Evolutionary conservation across 2,329 filamentous ascomycete genomes (phyloP).

Genomic region (Calonectria montana): DNA sequence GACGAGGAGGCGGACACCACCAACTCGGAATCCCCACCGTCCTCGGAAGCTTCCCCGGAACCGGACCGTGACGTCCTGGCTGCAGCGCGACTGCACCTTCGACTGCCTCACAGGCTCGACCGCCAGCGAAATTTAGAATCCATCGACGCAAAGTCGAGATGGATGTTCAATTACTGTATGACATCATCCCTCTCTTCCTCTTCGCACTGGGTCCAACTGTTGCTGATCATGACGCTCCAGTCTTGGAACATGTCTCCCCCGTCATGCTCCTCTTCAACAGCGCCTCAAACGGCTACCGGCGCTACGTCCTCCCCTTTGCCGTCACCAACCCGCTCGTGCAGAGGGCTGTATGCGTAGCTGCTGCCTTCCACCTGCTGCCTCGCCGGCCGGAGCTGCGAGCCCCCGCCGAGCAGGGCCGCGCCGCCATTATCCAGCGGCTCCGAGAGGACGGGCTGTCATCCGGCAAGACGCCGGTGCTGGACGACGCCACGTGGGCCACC

Average conservation of each 20-base stretch:
- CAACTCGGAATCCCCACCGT: slow-evolving; percentile 14
- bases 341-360: slow-evolving; percentile 25
- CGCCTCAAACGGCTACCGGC: slow-evolving; percentile 24
- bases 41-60: slow-evolving; percentile 17
- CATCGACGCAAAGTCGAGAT: slow-evolving; percentile 22
- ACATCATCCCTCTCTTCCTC: neutral
- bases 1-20: neutral
- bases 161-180: slow-evolving; percentile 28
- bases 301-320: slow-evolving; percentile 20
- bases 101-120: neutral
- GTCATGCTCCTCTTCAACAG: slow-evolving; percentile 25
- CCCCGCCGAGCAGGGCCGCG: slow-evolving; percentile 26
- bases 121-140: neutral
- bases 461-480: slow-evolving; percentile 1
- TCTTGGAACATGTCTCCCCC: slow-evolving; percentile 22
- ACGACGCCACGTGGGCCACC: slow-evolving; percentile 24
- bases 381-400: slow-evolving; percentile 21
- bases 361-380: slow-evolving; percentile 23
- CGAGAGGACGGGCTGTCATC: slow-evolving; percentile 18
- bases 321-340: slow-evolving; percentile 18
- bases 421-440: slow-evolving; percentile 26
- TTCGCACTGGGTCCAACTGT: neutral
- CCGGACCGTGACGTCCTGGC: neutral
- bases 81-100: neutral
- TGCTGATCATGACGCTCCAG: neutral